Base-by-base conservation (phyloP, 2,329 filamentous ascomycete genomes). In the Didymosphaeria variabile region DNA sequence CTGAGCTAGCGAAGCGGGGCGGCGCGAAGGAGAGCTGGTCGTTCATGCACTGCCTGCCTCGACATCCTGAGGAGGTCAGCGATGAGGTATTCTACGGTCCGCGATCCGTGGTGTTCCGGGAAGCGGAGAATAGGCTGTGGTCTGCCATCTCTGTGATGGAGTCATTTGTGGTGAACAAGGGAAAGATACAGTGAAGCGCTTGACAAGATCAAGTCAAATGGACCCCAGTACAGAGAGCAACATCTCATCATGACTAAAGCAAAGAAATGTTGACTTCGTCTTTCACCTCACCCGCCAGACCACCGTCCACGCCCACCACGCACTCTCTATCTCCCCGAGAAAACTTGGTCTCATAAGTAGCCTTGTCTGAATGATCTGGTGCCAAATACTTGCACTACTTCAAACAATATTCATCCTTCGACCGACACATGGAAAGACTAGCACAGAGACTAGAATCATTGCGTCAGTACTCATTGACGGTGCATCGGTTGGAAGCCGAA, bases 11-110 rank as follows among this genome's bases (percentile, higher is more conserved):
- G 1, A 87, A 90, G 79, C 86, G 89, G 53, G 94, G 93, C 46
- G 94, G 93, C 21, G 95, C 95, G 45, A 97, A 95, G 78, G 84
- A 90, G 15, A 86, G 87, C 65, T 99, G 95, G 95, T 93, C 92
- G 79, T 99, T 99, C 78, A 97, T 99, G 95, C 95, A 99, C 83
- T 99, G 95, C 78, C 81, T 99, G 61, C 95, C 95, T 15, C 87
- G 95, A 64, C 94, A 99, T 76, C 87, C 87, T 0, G 94, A 99
- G 79, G 95, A 99, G 81, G 95, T 99, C 36, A 88, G 87, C 60
- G 94, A 99, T 73, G 93, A 95, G 74, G 94, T 99, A 1, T 98
- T 99, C 76, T 97, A 98, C 79, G 89, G 92, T 51, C 84, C 87
- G 0, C 86, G 90, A 72, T 97, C 92, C 42, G 82, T 99, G 29